Percentiles rank a stretch among this genome's conserved stretches.
Conservation (phyloP, 2,329 filamentous ascomycete genomes). For the Talaromyces sp. region DNA sequence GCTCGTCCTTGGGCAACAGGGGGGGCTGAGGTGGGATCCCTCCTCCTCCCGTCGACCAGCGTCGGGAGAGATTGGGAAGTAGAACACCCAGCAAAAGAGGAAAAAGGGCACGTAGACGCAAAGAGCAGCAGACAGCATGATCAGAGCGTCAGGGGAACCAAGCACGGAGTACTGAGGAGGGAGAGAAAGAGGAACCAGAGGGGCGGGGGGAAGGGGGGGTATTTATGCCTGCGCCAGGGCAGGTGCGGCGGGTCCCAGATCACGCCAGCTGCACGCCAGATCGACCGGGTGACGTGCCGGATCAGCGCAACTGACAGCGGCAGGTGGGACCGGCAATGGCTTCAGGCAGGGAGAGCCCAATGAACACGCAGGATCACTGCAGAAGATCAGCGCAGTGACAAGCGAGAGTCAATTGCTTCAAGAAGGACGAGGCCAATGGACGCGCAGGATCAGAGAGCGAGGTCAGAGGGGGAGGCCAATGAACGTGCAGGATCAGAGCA, state of each 20-base stretch:
- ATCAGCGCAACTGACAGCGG: not conserved
- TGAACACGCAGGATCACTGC: not conserved
- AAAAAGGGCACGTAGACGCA: not conserved
- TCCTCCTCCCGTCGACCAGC: not conserved
- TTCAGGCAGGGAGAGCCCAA: not conserved
- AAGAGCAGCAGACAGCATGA: not conserved
- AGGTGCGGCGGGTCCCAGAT: not conserved
- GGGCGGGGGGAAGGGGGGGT: not conserved
- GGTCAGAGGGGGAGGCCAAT: too few species aligned
- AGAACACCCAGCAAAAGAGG: not conserved
- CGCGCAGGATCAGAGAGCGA: too few species aligned
- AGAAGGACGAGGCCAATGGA: too few species aligned
- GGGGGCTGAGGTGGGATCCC: not conserved
- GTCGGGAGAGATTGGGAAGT: not conserved
- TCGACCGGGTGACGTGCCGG: not conserved
- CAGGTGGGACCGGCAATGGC: too few species aligned
- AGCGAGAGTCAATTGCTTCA: too few species aligned
- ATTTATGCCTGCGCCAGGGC: not conserved
- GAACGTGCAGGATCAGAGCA: not conserved
- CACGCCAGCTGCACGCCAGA: not conserved
- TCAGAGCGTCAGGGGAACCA: not conserved
- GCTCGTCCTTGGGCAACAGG: too few species aligned
- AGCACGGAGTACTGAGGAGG: not conserved
- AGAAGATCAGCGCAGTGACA: too few species aligned
- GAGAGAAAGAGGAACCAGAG: not conserved